Base-by-base conservation (phyloP, 2,329 filamentous ascomycete species). In the Onygenales sp. region DNA sequence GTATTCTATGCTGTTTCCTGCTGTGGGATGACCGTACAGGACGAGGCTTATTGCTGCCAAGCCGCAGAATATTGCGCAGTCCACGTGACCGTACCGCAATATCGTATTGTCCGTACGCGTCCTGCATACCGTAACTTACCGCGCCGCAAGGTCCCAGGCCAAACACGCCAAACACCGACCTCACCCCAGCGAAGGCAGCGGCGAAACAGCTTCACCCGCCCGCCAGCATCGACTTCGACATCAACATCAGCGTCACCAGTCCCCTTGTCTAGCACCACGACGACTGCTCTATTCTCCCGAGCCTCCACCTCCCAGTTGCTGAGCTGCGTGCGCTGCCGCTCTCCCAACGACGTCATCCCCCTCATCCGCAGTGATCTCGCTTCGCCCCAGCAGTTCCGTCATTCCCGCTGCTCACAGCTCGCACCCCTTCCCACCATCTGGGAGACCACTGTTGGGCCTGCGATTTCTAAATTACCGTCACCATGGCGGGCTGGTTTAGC, bases 401-500 rank as follows among this genome's bases (percentile, higher is more conserved):
- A 41, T 41, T 41, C 3, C 38, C 11, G 11, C 38, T 11, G 11
- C 14, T 14, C 38, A 41, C 38, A 11, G 5, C 11, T 41, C 38
- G 38, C 11, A 11, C 38, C 21, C 13, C 21, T 41, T n/a, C 36
- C 33, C 4, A 3, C 17, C 7, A 36, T 32, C 45, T 17, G 0
- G 36, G 9, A 9, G 36, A 39, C 36, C 13, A 39, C 36, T n/a
- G 7, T 14, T 49, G 46, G 7, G 21, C 10, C 10, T 32, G 21
- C n/a, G 27, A 43, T 17, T 36, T 17, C 17, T n/a, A 43, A n/a
- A 43, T 38, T 39, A 13, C 11, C 61, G 76, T 73, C 63, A 86
- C 80, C 79, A 96, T 96, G 91, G 85, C 89, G 68, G 90, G 91
- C 79, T 98, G 92, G 92, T 97, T 95, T 69, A 88, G 87, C 62